These are phyloP conservation scores for Neopestalotiopsis sp. DNA, from an alignment of 2,329 filamentous ascomycete genomes.

Conservation along the genomic window DNA sequence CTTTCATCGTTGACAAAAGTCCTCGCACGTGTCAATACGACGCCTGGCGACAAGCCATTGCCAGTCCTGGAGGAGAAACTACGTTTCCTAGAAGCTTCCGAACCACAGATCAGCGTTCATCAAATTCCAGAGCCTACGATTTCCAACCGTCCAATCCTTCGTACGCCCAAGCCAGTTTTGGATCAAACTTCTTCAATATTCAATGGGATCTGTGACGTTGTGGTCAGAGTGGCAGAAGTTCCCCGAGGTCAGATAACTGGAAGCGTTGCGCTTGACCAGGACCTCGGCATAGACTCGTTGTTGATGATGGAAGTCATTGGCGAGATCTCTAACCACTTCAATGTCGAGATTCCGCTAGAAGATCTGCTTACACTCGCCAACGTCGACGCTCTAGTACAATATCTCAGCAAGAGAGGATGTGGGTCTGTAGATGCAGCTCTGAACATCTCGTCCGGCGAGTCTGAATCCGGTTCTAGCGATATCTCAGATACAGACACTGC, in stretches of 20 bases:
- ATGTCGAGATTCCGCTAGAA: background rate
- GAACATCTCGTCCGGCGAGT: too few relatives aligned
- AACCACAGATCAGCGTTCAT: background rate
- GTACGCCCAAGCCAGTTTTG: background rate
- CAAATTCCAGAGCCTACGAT: background rate
- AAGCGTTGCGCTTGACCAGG: background rate
- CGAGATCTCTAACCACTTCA: background rate
- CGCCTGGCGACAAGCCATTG: background rate
- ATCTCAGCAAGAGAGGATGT: too few relatives aligned
- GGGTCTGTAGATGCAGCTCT: too few relatives aligned
- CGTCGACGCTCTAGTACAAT: too few relatives aligned
- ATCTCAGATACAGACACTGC: too few relatives aligned
- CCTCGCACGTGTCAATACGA: background rate
- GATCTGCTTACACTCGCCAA: background rate
- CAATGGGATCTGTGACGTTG: background rate
- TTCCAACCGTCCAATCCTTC: background rate
- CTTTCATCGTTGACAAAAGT: background rate
- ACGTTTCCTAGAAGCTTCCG: background rate
- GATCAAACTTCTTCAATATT: background rate
- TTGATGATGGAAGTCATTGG: background rate
- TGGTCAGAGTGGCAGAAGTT: too few relatives aligned
- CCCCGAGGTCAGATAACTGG: background rate
- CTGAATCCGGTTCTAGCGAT: too few relatives aligned
- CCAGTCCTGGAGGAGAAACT: background rate
- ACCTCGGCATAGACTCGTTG: background rate